A percentile compares a stretch with the other conserved stretches of the same genome.
Conservation (phyloP, 176 grass and related monocot species). For the Eleusine indica region DNA sequence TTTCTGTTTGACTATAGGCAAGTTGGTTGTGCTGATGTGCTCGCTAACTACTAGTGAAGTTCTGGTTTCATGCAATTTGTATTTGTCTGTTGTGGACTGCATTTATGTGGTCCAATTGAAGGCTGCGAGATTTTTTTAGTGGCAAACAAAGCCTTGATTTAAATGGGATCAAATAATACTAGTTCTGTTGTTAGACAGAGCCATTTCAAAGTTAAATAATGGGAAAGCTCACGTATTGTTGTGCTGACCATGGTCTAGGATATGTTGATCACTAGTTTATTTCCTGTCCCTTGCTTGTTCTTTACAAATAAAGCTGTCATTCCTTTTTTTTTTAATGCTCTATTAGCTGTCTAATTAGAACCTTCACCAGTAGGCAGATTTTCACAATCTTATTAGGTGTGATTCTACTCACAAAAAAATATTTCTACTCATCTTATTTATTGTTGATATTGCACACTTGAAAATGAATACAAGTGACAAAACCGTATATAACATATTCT, state of each 20-base stretch:
- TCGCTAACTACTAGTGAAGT: constrained; percentile 6
- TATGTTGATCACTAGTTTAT: constrained; percentile 3
- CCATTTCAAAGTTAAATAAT: too few species aligned
- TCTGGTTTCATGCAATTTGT: not conserved
- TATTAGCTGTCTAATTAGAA: constrained; percentile 22
- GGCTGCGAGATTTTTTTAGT: not conserved
- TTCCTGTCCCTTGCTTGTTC: not conserved
- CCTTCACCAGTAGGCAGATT: constrained; percentile 8
- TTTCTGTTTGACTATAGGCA: not conserved
- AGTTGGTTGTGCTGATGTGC: not conserved
- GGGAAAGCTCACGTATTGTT: too few species aligned
- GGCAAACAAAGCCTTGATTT: not conserved
- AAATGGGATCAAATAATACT: not conserved
- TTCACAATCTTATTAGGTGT: constrained; percentile 23
- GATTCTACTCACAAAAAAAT: not conserved
- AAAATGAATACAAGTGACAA: constrained; percentile 21
- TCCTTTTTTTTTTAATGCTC: constrained; percentile 1
- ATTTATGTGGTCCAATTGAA: constrained; percentile 29
- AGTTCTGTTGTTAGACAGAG: not conserved
- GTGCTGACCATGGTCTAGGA: constrained; percentile 10
- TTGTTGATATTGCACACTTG: not conserved
- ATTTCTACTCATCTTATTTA: not conserved
- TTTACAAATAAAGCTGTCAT: not conserved
- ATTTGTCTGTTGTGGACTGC: not conserved
- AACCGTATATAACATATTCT: not conserved